Percentiles rank a stretch among this genome's conserved stretches.
phyloP scores from a whole-genome alignment of 1,284 basidiomycete genomes.

The Apiotrichum brassicae region DNA sequence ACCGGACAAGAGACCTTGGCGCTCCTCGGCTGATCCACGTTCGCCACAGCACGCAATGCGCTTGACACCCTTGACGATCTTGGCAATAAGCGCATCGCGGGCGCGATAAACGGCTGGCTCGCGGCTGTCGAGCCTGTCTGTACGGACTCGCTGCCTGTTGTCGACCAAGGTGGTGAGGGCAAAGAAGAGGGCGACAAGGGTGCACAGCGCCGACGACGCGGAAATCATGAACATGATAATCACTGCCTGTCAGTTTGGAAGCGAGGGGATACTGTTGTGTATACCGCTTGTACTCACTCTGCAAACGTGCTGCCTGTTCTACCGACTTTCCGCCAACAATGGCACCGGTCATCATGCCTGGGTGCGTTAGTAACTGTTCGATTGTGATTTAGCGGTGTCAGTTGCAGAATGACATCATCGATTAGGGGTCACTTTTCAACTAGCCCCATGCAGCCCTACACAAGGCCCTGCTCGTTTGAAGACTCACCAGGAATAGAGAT shows the following conservation, averaged over 20 bases:
- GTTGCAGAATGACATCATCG: not conserved
- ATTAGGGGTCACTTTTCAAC: too few species aligned
- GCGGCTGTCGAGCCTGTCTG: constrained; percentile 57
- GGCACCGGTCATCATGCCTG: constrained; percentile 81
- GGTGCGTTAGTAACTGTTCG: not conserved
- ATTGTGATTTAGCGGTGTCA: too few species aligned
- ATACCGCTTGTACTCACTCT: too few species aligned
- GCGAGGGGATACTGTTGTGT: too few species aligned
- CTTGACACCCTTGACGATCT: not conserved
- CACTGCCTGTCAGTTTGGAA: constrained; percentile 45
- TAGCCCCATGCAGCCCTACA: too few species aligned
- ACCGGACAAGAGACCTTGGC: constrained; percentile 11
- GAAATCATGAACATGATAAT: constrained; percentile 88
- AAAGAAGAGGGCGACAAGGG: constrained; percentile 58
- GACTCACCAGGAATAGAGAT: constrained; percentile 52
- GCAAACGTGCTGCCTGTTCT: constrained; percentile 71
- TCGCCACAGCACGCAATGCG: constrained; percentile 10
- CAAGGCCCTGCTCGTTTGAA: too few species aligned
- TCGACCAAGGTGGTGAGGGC: constrained; percentile 62
- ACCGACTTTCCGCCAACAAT: constrained; percentile 77
- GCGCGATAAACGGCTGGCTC: constrained; percentile 53
- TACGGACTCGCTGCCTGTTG: constrained; percentile 60
- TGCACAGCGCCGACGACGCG: constrained; percentile 62
- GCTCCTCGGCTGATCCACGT: constrained; percentile 13
- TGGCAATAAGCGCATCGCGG: constrained; percentile 6